Percentiles rank a stretch among this genome's conserved stretches.
These are phyloP conservation scores for Candida michaelii DNA, from an alignment of 805 yeast species.

Conservation along the genomic window DNA sequence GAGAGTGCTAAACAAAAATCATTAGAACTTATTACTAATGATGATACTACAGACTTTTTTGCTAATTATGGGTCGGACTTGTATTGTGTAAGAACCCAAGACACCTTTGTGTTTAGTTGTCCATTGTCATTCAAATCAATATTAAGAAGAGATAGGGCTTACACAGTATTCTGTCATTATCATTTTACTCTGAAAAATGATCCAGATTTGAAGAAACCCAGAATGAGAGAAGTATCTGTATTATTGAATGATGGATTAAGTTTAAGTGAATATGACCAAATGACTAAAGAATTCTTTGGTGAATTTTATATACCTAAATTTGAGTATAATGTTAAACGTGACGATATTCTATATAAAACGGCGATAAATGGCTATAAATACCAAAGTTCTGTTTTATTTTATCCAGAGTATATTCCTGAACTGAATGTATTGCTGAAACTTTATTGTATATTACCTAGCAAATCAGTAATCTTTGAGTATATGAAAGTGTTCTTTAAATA, in stretches of 20 bases:
- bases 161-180: slow-evolving; percentile 13
- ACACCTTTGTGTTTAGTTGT: slow-evolving; percentile 10
- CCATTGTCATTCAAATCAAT: slow-evolving; percentile 12
- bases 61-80: slow-evolving; percentile 5
- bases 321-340: slow-evolving; percentile 6
- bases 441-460: slow-evolving; percentile 13
- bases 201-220: background rate
- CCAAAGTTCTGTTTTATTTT: slow-evolving; percentile 2
- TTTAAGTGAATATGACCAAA: background rate
- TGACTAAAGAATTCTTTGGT: slow-evolving; percentile 13
- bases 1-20: background rate
- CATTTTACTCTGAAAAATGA: slow-evolving; percentile 4
- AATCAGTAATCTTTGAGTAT: slow-evolving; percentile 44
- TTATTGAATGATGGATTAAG: slow-evolving; percentile 10
- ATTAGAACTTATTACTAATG: background rate
- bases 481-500: slow-evolving; percentile 59
- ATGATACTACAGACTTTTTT: slow-evolving; percentile 13
- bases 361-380: slow-evolving; percentile 8
- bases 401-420: slow-evolving; percentile 9
- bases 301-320: slow-evolving; percentile 9
- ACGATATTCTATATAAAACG: slow-evolving; percentile 3
- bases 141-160: slow-evolving; percentile 11
- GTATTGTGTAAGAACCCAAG: slow-evolving; percentile 6
- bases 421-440: slow-evolving; percentile 6
- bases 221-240: slow-evolving; percentile 9